A percentile compares a stretch with the other conserved stretches of the same genome.
phyloP scores from a whole-genome alignment of 768 basidiomycete genomes.

The Mycena pura region DNA sequence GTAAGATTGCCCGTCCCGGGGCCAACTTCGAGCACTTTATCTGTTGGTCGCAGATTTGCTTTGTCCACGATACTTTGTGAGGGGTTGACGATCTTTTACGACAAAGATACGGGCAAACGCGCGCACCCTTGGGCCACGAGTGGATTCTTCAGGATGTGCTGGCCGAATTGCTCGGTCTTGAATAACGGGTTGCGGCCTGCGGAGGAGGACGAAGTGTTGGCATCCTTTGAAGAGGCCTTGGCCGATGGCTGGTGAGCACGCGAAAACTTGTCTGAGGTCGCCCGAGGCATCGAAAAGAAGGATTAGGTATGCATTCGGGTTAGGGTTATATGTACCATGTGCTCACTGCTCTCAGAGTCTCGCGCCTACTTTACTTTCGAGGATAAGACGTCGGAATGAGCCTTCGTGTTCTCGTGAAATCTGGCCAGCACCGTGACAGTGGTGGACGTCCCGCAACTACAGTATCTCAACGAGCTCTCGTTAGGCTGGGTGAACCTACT shows the following conservation, averaged over 20 bases:
- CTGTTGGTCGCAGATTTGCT: constrained; percentile 92
- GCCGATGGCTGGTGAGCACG: constrained; percentile 71
- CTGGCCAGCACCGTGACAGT: too few relatives aligned
- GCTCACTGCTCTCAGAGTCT: too few relatives aligned
- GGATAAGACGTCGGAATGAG: too few relatives aligned
- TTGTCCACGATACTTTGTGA: constrained; percentile 46
- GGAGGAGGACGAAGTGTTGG: constrained; percentile 46
- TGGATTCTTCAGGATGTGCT: constrained; percentile 97
- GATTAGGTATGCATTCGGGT: too few relatives aligned
- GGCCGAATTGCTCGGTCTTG: constrained; percentile 95
- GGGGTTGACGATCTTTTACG: not conserved
- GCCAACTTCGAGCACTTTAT: constrained; percentile 96
- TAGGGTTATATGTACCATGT: too few relatives aligned
- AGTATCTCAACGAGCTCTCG: too few relatives aligned
- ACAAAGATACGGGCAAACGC: too few relatives aligned
- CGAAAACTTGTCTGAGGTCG: constrained; percentile 76
- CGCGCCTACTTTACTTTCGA: too few relatives aligned
- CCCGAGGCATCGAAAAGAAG: constrained; percentile 70
- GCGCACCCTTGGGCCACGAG: constrained; percentile 91
- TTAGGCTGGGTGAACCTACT: too few relatives aligned
- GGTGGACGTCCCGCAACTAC: too few relatives aligned
- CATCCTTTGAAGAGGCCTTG: constrained; percentile 47
- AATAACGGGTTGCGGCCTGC: constrained; percentile 85
- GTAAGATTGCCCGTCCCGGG: constrained; percentile 98
- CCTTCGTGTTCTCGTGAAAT: too few relatives aligned